Evolutionary conservation across 2,329 filamentous ascomycete genomes (phyloP).

Genomic region (Fusarium tricinctum): DNA sequence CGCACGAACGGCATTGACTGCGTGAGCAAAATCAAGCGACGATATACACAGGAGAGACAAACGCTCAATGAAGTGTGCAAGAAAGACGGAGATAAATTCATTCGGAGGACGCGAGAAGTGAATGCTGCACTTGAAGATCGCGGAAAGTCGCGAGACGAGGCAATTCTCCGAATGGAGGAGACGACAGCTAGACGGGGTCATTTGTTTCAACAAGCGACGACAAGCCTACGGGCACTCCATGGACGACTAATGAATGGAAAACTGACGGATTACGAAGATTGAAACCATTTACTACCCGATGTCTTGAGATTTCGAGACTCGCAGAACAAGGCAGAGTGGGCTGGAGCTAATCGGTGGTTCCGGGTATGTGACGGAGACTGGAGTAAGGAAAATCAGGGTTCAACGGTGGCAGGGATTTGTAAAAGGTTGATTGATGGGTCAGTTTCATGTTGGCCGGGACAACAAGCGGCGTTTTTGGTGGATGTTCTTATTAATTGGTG

Average conservation of each 20-base stretch:
- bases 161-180: conserved; percentile 28
- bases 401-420: conserved; percentile 27
- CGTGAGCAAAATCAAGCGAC: conserved; percentile 43
- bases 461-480: conserved; percentile 8
- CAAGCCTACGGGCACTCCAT: conserved; percentile 44
- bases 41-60: conserved; percentile 40
- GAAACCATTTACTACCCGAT: not conserved
- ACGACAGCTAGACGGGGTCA: conserved; percentile 25
- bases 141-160: conserved; percentile 10
- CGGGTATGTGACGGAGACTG: conserved; percentile 13
- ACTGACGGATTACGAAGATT: conserved; percentile 3
- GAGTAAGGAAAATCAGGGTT: conserved; percentile 36
- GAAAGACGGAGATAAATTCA: conserved; percentile 42
- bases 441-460: conserved; percentile 19
- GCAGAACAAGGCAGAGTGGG: not conserved
- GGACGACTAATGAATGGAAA: conserved; percentile 31
- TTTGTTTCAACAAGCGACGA: conserved; percentile 38
- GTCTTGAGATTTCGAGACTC: conserved; percentile 2
- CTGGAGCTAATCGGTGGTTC: conserved; percentile 9
- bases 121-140: conserved; percentile 25
- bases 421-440: conserved; percentile 27
- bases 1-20: conserved; percentile 37
- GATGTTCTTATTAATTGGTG: conserved; percentile 10
- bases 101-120: conserved; percentile 11
- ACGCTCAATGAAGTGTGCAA: conserved; percentile 32